phyloP scores from a whole-genome alignment of 2,329 filamentous ascomycete species.

The Cladosporium sp. region DNA sequence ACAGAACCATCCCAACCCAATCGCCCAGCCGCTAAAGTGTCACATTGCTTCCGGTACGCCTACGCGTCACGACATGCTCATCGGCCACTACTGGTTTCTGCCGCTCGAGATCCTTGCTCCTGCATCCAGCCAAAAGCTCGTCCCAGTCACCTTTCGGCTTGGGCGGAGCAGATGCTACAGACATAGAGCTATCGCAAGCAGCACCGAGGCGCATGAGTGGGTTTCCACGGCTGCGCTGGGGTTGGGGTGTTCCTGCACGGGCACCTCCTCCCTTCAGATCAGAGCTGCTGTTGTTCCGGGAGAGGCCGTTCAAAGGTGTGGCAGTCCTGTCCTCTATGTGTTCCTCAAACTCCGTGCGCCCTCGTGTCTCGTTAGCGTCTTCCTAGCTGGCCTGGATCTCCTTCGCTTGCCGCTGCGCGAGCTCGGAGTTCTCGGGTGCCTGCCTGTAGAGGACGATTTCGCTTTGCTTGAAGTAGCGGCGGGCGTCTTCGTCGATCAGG shows the following conservation, averaged over 20 bases:
- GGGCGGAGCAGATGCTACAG: constrained; percentile 16
- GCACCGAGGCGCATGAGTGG: constrained; percentile 18
- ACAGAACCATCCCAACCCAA: constrained; percentile 8
- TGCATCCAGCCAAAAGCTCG: constrained; percentile 18
- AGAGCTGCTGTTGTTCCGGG: constrained; percentile 16
- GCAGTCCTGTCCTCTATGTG: constrained; percentile 20
- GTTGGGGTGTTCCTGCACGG: constrained; percentile 16
- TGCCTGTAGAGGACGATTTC: constrained; percentile 97
- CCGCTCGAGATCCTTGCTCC: constrained; percentile 17
- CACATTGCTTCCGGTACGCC: constrained; percentile 12
- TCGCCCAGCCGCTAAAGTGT: constrained; percentile 7
- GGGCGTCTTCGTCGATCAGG: constrained; percentile 66
- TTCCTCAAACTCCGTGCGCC: constrained; percentile 24
- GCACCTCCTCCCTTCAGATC: constrained; percentile 7
- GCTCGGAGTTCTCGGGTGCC: constrained; percentile 51
- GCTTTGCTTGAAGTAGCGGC: constrained; percentile 98
- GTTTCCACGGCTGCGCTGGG: constrained; percentile 18
- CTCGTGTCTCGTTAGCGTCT: constrained; percentile 34
- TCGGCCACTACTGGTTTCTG: neutral
- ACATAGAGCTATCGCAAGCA: constrained; percentile 20
- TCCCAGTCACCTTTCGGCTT: constrained; percentile 20
- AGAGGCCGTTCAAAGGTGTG: constrained; percentile 17
- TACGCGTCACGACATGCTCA: neutral
- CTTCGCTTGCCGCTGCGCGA: constrained; percentile 50
- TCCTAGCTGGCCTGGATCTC: constrained; percentile 40